Percentiles rank a stretch among this genome's conserved stretches.
phyloP scores from a whole-genome alignment of 2,329 filamentous ascomycete species.

The Colletotrichum chrysophilum region DNA sequence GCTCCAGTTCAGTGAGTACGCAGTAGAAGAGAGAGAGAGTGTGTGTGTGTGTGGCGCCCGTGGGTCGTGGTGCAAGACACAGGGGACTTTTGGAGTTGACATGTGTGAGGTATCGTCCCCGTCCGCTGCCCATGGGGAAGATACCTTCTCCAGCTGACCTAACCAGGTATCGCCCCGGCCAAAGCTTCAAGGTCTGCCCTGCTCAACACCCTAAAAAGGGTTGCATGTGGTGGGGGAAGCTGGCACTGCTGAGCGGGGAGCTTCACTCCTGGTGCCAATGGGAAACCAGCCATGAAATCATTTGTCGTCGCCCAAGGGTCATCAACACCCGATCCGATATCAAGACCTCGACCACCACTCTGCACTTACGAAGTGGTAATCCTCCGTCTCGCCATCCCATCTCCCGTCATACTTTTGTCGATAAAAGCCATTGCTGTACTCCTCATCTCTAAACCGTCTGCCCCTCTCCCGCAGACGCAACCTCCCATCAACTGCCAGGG shows the following conservation, averaged over 20 bases:
- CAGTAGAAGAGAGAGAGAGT: not conserved
- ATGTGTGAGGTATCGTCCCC: slow-evolving; percentile 10
- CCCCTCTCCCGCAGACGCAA: not conserved
- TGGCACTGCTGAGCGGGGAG: not conserved
- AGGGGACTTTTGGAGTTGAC: slow-evolving; percentile 9
- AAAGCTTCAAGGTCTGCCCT: slow-evolving; percentile 9
- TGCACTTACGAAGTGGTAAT: not conserved
- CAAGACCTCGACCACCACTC: not conserved
- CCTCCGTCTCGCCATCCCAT: not conserved
- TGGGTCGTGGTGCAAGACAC: not conserved
- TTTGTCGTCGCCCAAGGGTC: not conserved
- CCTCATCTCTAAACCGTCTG: not conserved
- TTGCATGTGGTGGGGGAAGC: slow-evolving; percentile 17
- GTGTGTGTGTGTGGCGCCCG: too few species aligned
- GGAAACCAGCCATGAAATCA: slow-evolving; percentile 12
- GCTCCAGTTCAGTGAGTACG: not conserved
- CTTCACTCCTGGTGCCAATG: slow-evolving; percentile 4
- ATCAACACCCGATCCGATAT: not conserved
- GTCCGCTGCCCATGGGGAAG: not conserved
- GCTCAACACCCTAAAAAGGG: not conserved
- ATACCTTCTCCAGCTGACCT: not conserved
- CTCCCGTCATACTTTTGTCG: not conserved
- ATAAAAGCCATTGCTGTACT: not conserved
- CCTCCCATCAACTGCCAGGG: not conserved
- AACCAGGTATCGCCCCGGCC: not conserved